phyloP scores from a whole-genome alignment of 192 early-diverging fungal species.

The Cetraspora pellucida region DNA sequence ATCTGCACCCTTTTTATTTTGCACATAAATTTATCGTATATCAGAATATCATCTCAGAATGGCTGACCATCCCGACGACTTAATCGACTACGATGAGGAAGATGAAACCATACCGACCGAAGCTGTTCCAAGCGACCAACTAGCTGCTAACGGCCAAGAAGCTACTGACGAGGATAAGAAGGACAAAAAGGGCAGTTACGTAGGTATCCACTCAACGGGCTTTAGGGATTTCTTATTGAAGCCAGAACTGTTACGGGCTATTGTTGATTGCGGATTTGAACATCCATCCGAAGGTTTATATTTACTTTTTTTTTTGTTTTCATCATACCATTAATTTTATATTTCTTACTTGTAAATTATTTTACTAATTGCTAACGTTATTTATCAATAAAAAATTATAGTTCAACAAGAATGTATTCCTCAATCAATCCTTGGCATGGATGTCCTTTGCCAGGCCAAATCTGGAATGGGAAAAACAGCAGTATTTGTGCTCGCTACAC shows the following conservation, averaged over 20 bases:
- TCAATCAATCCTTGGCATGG: conserved; percentile 94
- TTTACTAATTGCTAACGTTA: background rate
- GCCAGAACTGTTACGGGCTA: conserved; percentile 92
- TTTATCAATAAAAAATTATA: conserved; percentile 35
- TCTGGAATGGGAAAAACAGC: conserved; percentile 99
- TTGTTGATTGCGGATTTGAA: conserved; percentile 98
- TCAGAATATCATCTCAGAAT: conserved; percentile 26
- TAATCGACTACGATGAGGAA: conserved; percentile 98
- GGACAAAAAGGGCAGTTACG: conserved; percentile 96
- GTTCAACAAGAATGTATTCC: conserved; percentile 99
- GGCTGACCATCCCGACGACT: conserved; percentile 79
- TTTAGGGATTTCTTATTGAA: conserved; percentile 98
- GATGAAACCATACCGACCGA: conserved; percentile 72
- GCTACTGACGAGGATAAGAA: conserved; percentile 66
- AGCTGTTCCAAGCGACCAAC: conserved; percentile 46
- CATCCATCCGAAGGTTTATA: conserved; percentile 90
- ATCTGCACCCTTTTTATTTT: background rate
- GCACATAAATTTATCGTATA: background rate
- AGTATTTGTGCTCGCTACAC: conserved; percentile 92
- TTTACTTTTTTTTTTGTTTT: background rate
- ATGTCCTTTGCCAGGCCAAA: conserved; percentile 98
- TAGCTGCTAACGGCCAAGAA: conserved; percentile 41
- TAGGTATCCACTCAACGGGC: conserved; percentile 97
- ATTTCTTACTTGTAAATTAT: background rate
- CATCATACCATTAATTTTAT: too few species aligned